These are phyloP conservation scores for Alternaria sp. DNA, from an alignment of 2,329 filamentous ascomycete species.

Conservation along the genomic window DNA sequence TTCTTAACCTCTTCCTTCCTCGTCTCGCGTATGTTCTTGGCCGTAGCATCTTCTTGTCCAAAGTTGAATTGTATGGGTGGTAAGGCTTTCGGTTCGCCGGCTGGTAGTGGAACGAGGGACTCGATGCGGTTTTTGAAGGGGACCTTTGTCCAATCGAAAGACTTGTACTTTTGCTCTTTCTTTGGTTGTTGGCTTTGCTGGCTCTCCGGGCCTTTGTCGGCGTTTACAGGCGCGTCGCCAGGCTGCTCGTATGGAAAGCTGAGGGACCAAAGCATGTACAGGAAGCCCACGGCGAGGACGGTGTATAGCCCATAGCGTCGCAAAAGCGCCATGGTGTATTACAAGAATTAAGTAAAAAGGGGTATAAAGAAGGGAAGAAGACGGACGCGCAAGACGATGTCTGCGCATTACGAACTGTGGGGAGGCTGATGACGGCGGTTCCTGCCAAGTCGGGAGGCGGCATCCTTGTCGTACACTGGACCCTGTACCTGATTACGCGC, in stretches of 20 bases:
- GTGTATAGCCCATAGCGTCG: constrained; percentile 48
- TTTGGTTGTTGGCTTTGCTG: constrained; percentile 17
- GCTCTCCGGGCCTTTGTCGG: constrained; percentile 15
- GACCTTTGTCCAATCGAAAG: constrained; percentile 50
- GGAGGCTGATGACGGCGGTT: constrained; percentile 9
- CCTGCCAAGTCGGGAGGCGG: constrained; percentile 13
- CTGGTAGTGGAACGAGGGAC: constrained; percentile 47
- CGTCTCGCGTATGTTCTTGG: constrained; percentile 42
- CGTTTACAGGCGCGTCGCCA: not conserved
- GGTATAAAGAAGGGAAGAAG: constrained; percentile 6
- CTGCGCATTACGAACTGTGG: constrained; percentile 9
- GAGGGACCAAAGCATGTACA: constrained; percentile 48
- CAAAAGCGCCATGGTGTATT: constrained; percentile 47
- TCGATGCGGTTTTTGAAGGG: constrained; percentile 50
- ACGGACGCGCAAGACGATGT: not conserved
- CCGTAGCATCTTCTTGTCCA: constrained; percentile 41
- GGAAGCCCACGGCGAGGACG: constrained; percentile 38
- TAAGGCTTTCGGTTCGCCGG: constrained; percentile 44
- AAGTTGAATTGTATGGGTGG: constrained; percentile 54
- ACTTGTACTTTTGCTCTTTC: constrained; percentile 16
- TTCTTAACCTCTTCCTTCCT: constrained; percentile 48
- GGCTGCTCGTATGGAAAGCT: constrained; percentile 40
- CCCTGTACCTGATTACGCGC: constrained; percentile 6
- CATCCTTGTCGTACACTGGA: constrained; percentile 2
- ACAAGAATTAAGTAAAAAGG: constrained; percentile 14